Percentiles rank a stretch among this genome's conserved stretches.
Conservation (phyloP, 306 rosid species). For the Glycyrrhiza uralensis region DNA sequence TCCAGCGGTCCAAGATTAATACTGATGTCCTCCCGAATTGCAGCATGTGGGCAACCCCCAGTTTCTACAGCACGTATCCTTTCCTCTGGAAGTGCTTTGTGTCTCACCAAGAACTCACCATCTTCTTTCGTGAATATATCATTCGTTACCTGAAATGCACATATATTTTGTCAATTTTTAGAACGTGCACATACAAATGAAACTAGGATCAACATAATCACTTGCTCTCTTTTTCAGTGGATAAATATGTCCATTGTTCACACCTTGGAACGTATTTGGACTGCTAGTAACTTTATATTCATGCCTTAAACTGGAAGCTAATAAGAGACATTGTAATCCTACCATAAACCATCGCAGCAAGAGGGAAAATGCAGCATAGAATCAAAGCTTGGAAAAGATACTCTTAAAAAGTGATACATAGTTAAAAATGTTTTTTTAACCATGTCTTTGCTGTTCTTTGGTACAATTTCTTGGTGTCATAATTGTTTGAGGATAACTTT, state of each 20-base stretch:
- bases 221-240: neutral
- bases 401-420: neutral
- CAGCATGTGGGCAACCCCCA: slow-evolving; percentile 98
- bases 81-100: slow-evolving; percentile 90
- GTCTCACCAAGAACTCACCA: slow-evolving; percentile 91
- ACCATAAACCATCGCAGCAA: neutral
- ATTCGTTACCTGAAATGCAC: slow-evolving; percentile 80
- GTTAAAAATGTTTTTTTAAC: neutral
- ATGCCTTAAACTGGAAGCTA: neutral
- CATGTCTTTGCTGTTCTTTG: neutral
- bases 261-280: neutral
- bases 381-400: neutral
- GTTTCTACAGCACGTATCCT: slow-evolving; percentile 97
- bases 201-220: neutral
- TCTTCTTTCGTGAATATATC: slow-evolving; percentile 98
- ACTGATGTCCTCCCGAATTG: slow-evolving; percentile 92
- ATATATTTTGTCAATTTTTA: neutral
- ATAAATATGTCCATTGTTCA: neutral
- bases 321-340: neutral
- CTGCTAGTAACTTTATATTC: neutral
- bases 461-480: neutral
- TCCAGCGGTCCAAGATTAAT: slow-evolving; percentile 96
- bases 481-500: neutral
- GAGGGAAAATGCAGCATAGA: neutral
- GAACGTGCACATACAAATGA: neutral